These are phyloP conservation scores for Diddensiella santjacobensis DNA, from an alignment of 805 yeast genomes.

Conservation along the genomic window DNA sequence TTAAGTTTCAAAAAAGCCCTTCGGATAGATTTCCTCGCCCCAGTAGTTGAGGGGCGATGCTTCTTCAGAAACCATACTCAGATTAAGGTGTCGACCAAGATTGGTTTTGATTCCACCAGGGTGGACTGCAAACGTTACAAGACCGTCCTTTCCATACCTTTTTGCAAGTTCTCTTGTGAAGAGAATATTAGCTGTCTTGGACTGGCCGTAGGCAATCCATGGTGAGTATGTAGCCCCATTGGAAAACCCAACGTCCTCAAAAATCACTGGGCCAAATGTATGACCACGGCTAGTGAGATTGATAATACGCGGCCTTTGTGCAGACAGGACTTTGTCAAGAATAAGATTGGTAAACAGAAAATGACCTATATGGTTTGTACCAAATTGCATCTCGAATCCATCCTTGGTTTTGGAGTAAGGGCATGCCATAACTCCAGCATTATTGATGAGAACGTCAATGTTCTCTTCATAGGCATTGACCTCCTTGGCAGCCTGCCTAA, in stretches of 20 bases:
- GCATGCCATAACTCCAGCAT: conserved; percentile 77
- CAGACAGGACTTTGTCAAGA: conserved; percentile 4
- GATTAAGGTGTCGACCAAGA: conserved; percentile 11
- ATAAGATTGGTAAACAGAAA: conserved; percentile 57
- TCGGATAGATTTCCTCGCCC: conserved; percentile 28
- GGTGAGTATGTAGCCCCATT: conserved; percentile 7
- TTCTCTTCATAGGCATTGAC: conserved; percentile 19
- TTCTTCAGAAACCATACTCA: background rate
- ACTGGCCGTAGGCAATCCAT: conserved; percentile 50
- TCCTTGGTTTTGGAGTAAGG: conserved; percentile 63
- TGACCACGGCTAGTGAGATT: conserved; percentile 13
- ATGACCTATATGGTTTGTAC: conserved; percentile 73
- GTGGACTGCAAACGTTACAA: conserved; percentile 6
- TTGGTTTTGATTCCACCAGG: conserved; percentile 15
- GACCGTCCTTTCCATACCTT: conserved; percentile 10
- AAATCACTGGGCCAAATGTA: conserved; percentile 8
- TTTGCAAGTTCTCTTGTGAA: conserved; percentile 9
- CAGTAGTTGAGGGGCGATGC: background rate
- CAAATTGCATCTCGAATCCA: conserved; percentile 74
- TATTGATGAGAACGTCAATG: conserved; percentile 63
- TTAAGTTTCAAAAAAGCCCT: conserved; percentile 12
- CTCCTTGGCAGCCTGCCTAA: conserved; percentile 9
- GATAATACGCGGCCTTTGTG: conserved; percentile 6
- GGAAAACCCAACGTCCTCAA: conserved; percentile 11
- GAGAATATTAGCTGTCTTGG: conserved; percentile 73